Evolutionary conservation across 257 asterid species (phyloP).

Genomic region (Solanum dulcamara): DNA sequence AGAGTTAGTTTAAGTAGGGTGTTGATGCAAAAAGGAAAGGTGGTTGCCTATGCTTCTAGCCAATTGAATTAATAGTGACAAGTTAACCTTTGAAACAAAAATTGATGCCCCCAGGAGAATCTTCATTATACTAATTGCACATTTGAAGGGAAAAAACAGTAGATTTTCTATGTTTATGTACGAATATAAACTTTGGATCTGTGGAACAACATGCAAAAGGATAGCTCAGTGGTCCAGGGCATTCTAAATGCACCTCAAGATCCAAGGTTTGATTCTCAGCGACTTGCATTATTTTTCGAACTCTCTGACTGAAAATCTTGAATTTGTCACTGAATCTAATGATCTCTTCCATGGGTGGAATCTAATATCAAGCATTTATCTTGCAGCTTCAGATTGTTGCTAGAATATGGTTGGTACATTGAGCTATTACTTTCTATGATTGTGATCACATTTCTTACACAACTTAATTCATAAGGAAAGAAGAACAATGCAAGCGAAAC

Average conservation of each 20-base stretch:
- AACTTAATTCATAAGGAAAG: not conserved
- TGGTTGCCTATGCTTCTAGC: too few relatives aligned
- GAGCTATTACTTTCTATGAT: not conserved
- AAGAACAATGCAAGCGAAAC: not conserved
- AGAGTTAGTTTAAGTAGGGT: too few relatives aligned
- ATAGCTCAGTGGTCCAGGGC: not conserved
- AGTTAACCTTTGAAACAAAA: too few relatives aligned
- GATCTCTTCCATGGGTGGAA: not conserved
- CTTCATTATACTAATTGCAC: too few relatives aligned
- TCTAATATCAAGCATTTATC: not conserved
- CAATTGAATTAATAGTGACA: too few relatives aligned
- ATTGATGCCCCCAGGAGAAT: too few relatives aligned
- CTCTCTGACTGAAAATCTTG: not conserved
- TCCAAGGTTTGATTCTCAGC: not conserved
- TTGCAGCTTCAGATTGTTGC: not conserved
- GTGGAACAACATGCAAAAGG: not conserved
- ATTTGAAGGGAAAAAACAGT: too few relatives aligned
- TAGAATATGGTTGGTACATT: not conserved
- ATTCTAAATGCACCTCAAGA: not conserved
- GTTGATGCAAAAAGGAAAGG: too few relatives aligned
- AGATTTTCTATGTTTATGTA: not conserved
- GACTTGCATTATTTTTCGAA: too few relatives aligned
- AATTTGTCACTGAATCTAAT: not conserved
- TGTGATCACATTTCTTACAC: not conserved
- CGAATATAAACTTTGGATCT: not conserved